Conservation (phyloP, 257 asterid species). For the Paraleonurus japonicus region DNA sequence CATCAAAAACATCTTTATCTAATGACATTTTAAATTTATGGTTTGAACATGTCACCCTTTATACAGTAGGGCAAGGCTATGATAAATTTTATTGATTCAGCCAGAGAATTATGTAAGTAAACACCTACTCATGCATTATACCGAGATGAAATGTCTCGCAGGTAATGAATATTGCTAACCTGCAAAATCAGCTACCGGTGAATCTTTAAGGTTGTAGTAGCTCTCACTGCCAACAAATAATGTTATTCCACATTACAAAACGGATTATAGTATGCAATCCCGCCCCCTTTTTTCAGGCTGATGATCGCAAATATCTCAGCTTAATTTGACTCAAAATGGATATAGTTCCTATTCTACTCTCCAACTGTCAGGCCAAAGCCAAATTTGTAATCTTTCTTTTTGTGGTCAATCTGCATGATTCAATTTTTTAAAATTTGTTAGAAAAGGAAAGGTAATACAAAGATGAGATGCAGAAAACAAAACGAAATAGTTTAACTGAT, state of each 20-base stretch:
- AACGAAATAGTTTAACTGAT: not conserved
- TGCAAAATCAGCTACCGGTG: slow-evolving; percentile 30
- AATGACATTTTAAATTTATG: not conserved
- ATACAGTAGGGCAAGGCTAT: not conserved
- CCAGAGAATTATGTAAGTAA: slow-evolving; percentile 7
- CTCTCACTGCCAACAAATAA: slow-evolving; percentile 27
- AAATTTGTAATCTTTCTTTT: slow-evolving; percentile 80
- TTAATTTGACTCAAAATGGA: slow-evolving; percentile 1
- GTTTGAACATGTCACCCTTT: not conserved
- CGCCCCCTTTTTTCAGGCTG: not conserved
- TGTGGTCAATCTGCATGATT: slow-evolving; percentile 67
- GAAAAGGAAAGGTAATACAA: not conserved
- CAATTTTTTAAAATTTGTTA: not conserved
- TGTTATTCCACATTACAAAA: slow-evolving; percentile 27
- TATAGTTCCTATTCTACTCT: slow-evolving; percentile 50
- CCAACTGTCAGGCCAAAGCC: slow-evolving; percentile 84
- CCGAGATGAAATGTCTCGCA: not conserved
- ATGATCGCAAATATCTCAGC: slow-evolving; percentile 23
- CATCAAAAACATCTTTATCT: not conserved
- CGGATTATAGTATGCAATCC: slow-evolving; percentile 9
- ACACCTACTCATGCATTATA: slow-evolving; percentile 16
- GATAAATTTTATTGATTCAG: slow-evolving; percentile 12
- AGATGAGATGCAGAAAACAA: not conserved
- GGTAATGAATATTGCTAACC: slow-evolving; percentile 25
- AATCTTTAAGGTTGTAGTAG: slow-evolving; percentile 10